These are phyloP conservation scores for Eragrostis nindensis DNA, from an alignment of 176 grass and related monocot genomes.

Conservation along the genomic window DNA sequence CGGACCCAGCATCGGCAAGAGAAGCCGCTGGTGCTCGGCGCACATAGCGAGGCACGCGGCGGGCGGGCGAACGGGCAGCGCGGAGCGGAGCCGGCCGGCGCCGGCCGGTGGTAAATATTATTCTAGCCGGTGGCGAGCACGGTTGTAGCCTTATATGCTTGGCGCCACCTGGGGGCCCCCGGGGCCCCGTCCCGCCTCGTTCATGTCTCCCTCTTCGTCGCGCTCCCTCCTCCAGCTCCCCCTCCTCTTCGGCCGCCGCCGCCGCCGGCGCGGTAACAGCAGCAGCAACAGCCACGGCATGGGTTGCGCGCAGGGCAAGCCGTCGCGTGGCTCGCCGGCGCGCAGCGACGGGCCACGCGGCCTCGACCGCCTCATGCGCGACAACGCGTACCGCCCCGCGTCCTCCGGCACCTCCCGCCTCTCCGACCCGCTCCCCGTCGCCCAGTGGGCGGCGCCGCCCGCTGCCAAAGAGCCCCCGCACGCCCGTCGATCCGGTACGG, in stretches of 20 bases:
- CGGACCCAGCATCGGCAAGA: too few relatives aligned
- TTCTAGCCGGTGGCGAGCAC: neutral
- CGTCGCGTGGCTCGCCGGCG: constrained; percentile 47
- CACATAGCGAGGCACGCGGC: neutral
- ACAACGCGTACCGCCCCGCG: constrained; percentile 31
- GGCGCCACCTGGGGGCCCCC: neutral
- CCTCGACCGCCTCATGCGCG: constrained; percentile 43
- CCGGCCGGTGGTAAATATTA: constrained; percentile 6
- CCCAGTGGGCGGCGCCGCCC: neutral
- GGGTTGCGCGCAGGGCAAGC: constrained; percentile 66
- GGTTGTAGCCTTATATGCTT: constrained; percentile 30
- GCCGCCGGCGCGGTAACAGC: neutral
- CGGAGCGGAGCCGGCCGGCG: constrained; percentile 1
- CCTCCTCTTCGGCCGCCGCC: constrained; percentile 9
- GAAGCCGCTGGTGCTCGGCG: too few relatives aligned
- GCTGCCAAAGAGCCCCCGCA: neutral
- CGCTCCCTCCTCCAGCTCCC: constrained; percentile 6
- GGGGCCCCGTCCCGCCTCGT: constrained; percentile 28
- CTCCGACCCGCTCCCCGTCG: constrained; percentile 32
- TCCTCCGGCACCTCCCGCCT: neutral
- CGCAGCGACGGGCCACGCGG: constrained; percentile 38
- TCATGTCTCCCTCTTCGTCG: constrained; percentile 47
- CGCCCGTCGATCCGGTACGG: neutral
- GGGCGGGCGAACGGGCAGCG: neutral
- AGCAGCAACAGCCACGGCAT: constrained; percentile 2